Percentiles rank a stretch among this genome's conserved stretches.
These are phyloP conservation scores for Phytophthora chlamydospora DNA, from an alignment of 352 stramenopile genomes.

Conservation along the genomic window DNA sequence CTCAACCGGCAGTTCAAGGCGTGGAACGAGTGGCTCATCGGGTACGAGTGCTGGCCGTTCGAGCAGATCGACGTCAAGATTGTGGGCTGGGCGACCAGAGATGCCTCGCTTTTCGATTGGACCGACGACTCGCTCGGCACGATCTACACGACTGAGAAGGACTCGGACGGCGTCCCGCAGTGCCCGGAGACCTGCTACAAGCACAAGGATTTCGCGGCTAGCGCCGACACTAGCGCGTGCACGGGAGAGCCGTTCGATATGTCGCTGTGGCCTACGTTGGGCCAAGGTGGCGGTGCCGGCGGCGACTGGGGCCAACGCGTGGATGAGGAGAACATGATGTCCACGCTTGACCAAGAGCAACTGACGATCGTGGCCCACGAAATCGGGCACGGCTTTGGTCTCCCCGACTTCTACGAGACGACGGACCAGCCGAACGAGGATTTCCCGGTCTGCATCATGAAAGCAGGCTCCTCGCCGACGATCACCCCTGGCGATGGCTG, in stretches of 20 bases:
- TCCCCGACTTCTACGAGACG: conserved; percentile 31
- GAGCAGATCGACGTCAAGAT: conserved; percentile 47
- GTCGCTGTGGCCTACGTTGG: conserved; percentile 51
- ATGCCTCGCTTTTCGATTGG: conserved; percentile 47
- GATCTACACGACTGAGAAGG: conserved; percentile 30
- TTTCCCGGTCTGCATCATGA: conserved; percentile 36
- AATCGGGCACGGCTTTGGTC: conserved; percentile 44
- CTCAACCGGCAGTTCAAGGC: conserved; percentile 39
- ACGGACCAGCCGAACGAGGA: conserved; percentile 20
- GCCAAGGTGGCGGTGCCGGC: conserved; percentile 37
- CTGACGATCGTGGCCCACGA: conserved; percentile 48
- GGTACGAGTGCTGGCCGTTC: conserved; percentile 50
- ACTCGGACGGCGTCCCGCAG: conserved; percentile 19
- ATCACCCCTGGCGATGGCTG: conserved; percentile 36
- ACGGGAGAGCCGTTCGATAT: conserved; percentile 50
- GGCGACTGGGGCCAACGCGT: conserved; percentile 44
- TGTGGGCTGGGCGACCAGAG: conserved; percentile 44
- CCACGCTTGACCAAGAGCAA: conserved; percentile 32
- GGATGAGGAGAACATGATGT: conserved; percentile 41
- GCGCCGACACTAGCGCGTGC: conserved; percentile 41
- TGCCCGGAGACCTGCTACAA: conserved; percentile 48
- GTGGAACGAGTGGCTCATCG: conserved; percentile 34
- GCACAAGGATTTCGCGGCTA: conserved; percentile 40
- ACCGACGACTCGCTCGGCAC: conserved; percentile 44
- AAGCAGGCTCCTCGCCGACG: conserved; percentile 23